These are phyloP conservation scores for Aspergillus sclerotialis DNA, from an alignment of 2,329 filamentous ascomycete species.

Conservation along the genomic window DNA sequence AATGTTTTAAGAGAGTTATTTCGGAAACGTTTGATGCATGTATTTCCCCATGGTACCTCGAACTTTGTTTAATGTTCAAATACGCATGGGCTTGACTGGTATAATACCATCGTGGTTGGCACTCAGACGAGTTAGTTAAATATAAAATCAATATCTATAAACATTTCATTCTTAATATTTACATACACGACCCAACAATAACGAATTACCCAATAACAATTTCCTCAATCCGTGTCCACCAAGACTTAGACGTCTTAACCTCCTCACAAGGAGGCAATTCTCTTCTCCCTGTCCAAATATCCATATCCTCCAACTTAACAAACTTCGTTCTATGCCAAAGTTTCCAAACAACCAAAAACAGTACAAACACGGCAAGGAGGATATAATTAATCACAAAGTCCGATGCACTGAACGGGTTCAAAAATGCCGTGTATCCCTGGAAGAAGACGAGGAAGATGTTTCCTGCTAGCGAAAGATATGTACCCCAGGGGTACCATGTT, in stretches of 20 bases:
- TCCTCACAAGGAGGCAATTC: slow-evolving; percentile 10
- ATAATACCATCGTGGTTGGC: no score
- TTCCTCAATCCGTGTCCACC: slow-evolving; percentile 14
- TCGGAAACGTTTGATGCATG: no score
- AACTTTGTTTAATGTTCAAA: no score
- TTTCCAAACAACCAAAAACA: slow-evolving; percentile 44
- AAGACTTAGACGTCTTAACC: slow-evolving; percentile 4
- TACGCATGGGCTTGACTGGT: no score
- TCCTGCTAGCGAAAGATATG: slow-evolving; percentile 39
- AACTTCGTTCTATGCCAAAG: slow-evolving; percentile 32
- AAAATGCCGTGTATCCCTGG: slow-evolving; percentile 47
- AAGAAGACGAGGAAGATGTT: slow-evolving; percentile 46
- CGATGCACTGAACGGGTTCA: slow-evolving; percentile 44
- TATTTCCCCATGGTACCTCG: no score
- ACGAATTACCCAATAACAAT: slow-evolving; percentile 22
- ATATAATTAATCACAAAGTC: slow-evolving; percentile 52
- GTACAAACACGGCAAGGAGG: slow-evolving; percentile 44
- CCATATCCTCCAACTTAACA: slow-evolving; percentile 31
- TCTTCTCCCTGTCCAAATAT: slow-evolving; percentile 32
- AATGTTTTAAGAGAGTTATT: no score
- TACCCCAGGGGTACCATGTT: slow-evolving; percentile 46
- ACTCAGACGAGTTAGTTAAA: no score
- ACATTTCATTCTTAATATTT: no score
- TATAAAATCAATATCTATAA: no score
- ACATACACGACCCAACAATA: no score